Base-by-base conservation (phyloP, 2,329 filamentous ascomycete species). In the Rhinocladiella similis region DNA sequence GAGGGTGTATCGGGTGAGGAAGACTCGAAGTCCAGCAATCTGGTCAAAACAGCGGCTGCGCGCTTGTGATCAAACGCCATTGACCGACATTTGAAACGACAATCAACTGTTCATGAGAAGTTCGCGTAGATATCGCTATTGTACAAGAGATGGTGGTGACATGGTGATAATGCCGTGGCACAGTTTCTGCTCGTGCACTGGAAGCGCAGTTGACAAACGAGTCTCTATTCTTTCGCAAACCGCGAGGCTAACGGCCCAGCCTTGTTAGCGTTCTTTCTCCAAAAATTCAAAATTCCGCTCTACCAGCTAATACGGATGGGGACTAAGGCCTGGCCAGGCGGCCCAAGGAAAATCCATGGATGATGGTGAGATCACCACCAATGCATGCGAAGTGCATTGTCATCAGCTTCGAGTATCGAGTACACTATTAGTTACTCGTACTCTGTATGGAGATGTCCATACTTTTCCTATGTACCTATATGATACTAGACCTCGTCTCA, bases 41-140 rank as follows among this genome's bases (percentile, higher is more conserved):
- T 51, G 33, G 54, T 46, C 20, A 47, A 47, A 45, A 45, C 39
- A 42, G 46, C 46, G 29, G 49, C 45, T 45, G 33, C 29, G 35
- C n/a, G 39, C 45, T 53, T 16, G 27, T 20, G 50, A 57, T 47
- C 47, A 48, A 51, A 51, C 43, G 53, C 57, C 53, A 56, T 55
- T 50, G 45, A 38, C 46, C 33, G 46, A 45, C 38, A 35, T n/a
- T 3, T 18, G n/a, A 12, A 14, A 25, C 22, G 14, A 36, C 33
- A 20, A 45, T 52, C 19, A 27, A 29, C n/a, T 25, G 20, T 9
- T 46, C 43, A 27, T 27, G 20, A 33, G 20, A 46, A n/a, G 20
- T 4, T 14, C 19, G n/a, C 29, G 29, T 1, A 33, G 10, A 12
- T 33, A 3, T 33, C 29, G 29, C 10, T 33, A 33, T 33, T 33